Base-by-base conservation (phyloP, 140 eudicot genomes). In the Flaveria floridana region DNA sequence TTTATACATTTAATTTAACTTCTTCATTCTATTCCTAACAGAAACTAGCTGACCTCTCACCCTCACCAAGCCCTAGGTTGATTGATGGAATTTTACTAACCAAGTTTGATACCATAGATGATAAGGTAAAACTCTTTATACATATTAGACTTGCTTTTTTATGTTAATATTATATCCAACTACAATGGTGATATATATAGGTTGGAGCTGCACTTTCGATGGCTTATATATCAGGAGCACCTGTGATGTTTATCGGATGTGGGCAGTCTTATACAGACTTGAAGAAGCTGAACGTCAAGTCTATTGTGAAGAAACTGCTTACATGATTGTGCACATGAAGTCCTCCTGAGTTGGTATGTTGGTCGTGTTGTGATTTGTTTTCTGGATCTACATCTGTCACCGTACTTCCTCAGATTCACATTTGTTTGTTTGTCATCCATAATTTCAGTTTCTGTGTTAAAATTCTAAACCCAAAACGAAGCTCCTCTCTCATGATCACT, bases 141-240 rank as follows among this genome's bases (percentile, higher is more conserved):
- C 34, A 28, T 28, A 28, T 28, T 28, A 28, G 34, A 28, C 34
- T 28, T 4, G 5, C 34, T 21, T 28, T 28, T 28, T 28, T 28
- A 28, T 28, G 34, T 28, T 28, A 28, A 28, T 28, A 0, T 28
- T 28, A 28, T 28, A 1, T 28, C 34, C 34, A 28, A 28, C 5
- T 3, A 28, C 34, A 28, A 28, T 28, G 34, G 34, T 28, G 34
- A 3, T 28, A 28, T 28, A 28, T 28, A 28, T 28, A 95, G 99
- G 99, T 95, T 67, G 99, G 99, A 73, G 99, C 99, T 70, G 99
- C 97, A 15, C 84, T 95, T 28, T 95, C 97, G 2, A 95, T 95
- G 97, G 99, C 91, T 19, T 95, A 95, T 87, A 87, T 95, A 53
- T 95, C 99, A 2, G 97, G 99, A 79, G 81, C 97, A 13, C 99